Conservation (phyloP, 2,329 filamentous ascomycete genomes). For the Tolypocladium ophioglossoides region DNA sequence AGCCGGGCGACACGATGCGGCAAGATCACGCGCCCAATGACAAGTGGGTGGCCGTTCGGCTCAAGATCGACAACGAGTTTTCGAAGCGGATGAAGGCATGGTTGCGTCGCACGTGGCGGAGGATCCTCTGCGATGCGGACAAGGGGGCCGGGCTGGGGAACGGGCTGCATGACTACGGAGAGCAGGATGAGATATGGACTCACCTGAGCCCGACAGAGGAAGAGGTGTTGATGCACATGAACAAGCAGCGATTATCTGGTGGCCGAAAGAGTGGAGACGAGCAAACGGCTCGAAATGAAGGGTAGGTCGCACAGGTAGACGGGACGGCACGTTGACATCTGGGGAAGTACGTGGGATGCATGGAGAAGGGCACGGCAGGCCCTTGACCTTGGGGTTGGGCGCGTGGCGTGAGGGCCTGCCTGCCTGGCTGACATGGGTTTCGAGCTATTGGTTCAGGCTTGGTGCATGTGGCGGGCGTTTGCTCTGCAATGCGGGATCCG, state of each 20-base stretch:
- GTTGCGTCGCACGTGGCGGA: slow-evolving; percentile 24
- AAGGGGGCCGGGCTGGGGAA: slow-evolving; percentile 1
- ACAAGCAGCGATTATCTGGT: neutral
- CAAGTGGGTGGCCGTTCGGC: slow-evolving; percentile 45
- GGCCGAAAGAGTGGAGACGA: neutral
- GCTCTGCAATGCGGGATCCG: too few species aligned
- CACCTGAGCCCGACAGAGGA: slow-evolving; percentile 9
- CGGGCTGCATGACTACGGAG: slow-evolving; percentile 9
- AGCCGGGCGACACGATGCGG: slow-evolving; percentile 33
- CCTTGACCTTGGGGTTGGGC: neutral
- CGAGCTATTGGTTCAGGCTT: neutral
- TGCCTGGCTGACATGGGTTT: neutral
- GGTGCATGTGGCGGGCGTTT: neutral
- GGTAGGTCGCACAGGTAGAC: neutral
- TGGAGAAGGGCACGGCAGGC: neutral
- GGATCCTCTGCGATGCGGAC: slow-evolving; percentile 2
- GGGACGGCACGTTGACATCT: neutral
- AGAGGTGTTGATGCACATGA: neutral
- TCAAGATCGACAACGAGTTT: slow-evolving; percentile 49
- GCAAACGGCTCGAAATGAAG: neutral
- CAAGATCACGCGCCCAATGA: slow-evolving; percentile 43
- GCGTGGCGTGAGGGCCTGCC: neutral
- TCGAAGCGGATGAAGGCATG: slow-evolving; percentile 34
- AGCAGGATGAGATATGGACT: slow-evolving; percentile 13
- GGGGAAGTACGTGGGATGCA: neutral